Evolutionary conservation across 2,329 filamentous ascomycete species (phyloP).

Genomic region (Xylaria sp.): DNA sequence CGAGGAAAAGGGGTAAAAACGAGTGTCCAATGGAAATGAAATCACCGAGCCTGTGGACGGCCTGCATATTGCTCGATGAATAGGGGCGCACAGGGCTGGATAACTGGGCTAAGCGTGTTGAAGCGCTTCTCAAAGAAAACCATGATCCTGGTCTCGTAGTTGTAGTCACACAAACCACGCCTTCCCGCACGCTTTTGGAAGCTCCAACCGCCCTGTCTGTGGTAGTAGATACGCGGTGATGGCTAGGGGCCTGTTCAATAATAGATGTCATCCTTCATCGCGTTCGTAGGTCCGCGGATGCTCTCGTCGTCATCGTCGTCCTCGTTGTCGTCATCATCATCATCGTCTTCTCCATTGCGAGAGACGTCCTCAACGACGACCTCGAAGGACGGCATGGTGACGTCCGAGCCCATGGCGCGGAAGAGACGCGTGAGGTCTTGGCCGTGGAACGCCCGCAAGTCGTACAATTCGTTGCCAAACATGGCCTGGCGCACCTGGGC

Average conservation of each 20-base stretch:
- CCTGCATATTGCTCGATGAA: background rate
- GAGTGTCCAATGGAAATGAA: background rate
- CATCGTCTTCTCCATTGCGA: background rate
- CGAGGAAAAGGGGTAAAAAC: background rate
- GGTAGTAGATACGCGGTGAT: background rate
- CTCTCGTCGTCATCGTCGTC: conserved; percentile 21
- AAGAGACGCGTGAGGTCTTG: conserved; percentile 28
- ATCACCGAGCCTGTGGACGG: background rate
- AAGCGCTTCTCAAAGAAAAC: conserved; percentile 6
- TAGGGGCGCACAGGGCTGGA: background rate
- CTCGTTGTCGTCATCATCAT: conserved; percentile 14
- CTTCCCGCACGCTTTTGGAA: background rate
- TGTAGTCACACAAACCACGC: background rate
- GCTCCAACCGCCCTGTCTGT: background rate
- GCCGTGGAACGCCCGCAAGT: conserved; percentile 26
- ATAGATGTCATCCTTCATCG: background rate
- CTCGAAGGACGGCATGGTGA: conserved; percentile 29
- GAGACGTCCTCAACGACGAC: conserved; percentile 26
- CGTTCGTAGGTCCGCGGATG: background rate
- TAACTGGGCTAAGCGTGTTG: conserved; percentile 4
- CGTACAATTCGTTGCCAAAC: conserved; percentile 27
- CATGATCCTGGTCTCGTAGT: background rate
- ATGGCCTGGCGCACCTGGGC: conserved; percentile 29
- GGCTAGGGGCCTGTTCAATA: conserved; percentile 2
- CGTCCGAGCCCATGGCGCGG: conserved; percentile 17